These are phyloP conservation scores for Daldinia sp. DNA, from an alignment of 2,329 filamentous ascomycete genomes.

Conservation along the genomic window DNA sequence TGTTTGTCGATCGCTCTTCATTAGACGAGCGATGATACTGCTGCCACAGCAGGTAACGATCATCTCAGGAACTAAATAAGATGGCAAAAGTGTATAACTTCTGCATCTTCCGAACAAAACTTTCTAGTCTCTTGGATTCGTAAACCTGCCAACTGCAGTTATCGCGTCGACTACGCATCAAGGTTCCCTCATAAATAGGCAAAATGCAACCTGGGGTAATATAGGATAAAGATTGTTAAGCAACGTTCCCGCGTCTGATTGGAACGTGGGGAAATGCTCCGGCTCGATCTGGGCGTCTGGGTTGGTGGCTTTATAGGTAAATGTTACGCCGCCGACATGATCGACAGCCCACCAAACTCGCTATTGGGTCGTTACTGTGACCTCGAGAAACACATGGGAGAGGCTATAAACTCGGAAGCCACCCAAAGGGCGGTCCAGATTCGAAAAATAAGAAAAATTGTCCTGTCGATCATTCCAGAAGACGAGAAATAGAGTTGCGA, in stretches of 20 bases:
- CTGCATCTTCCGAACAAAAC: slow-evolving; percentile 13
- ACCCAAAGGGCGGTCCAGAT: slow-evolving; percentile 25
- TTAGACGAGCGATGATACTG: slow-evolving; percentile 12
- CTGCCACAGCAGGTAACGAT: slow-evolving; percentile 1
- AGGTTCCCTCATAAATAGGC: slow-evolving; percentile 30
- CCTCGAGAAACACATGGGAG: slow-evolving; percentile 18
- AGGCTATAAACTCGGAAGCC: slow-evolving; percentile 16
- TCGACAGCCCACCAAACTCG: slow-evolving; percentile 16
- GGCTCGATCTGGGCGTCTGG: slow-evolving; percentile 19
- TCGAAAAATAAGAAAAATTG: slow-evolving; percentile 5
- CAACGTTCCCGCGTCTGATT: slow-evolving; percentile 23
- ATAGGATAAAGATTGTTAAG: slow-evolving; percentile 33
- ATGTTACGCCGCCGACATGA: slow-evolving; percentile 26
- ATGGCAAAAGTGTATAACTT: slow-evolving; percentile 7
- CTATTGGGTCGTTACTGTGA: slow-evolving; percentile 18
- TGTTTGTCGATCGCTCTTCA: slow-evolving; percentile 19
- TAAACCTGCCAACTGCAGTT: neutral
- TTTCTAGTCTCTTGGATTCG: neutral
- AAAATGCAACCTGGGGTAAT: slow-evolving; percentile 35
- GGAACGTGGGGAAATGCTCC: slow-evolving; percentile 20
- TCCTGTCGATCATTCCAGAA: slow-evolving; percentile 23
- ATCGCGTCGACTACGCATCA: slow-evolving; percentile 21
- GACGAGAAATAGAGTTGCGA: slow-evolving; percentile 10
- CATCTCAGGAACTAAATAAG: slow-evolving; percentile 9
- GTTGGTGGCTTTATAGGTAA: slow-evolving; percentile 12